Percentiles rank a stretch among this genome's conserved stretches.
phyloP scores from a whole-genome alignment of 179 eudicot genomes.

The Heliamphora pulchella region DNA sequence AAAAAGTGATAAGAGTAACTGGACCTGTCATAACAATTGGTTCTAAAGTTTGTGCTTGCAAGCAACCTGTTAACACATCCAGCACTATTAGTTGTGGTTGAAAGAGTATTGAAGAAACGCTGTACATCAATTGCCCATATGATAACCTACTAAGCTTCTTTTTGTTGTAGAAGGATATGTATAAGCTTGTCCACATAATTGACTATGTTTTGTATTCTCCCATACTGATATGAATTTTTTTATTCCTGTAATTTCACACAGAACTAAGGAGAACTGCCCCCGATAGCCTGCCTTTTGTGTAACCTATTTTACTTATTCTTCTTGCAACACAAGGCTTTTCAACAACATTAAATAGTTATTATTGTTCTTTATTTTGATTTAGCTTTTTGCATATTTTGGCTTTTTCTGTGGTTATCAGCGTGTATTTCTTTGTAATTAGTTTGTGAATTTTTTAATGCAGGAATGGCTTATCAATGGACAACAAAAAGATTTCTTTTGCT shows the following conservation, averaged over 20 bases:
- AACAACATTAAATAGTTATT: not conserved
- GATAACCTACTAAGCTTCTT: not conserved
- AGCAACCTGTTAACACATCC: not conserved
- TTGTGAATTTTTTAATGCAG: slow-evolving; percentile 28
- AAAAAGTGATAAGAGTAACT: not conserved
- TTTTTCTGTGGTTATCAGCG: not conserved
- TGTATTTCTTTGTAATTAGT: slow-evolving; percentile 8
- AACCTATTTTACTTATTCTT: not conserved
- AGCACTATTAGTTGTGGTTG: not conserved
- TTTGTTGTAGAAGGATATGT: not conserved
- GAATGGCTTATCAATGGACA: slow-evolving; percentile 60
- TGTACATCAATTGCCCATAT: not conserved
- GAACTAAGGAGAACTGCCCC: not conserved
- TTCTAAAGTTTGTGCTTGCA: not conserved
- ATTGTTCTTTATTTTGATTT: not conserved
- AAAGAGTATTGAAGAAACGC: not conserved
- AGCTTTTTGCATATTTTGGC: not conserved
- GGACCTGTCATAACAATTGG: not conserved
- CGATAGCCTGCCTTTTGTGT: not conserved
- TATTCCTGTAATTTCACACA: not conserved
- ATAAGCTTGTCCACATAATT: not conserved
- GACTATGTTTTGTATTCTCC: too few species aligned
- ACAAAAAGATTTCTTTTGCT: slow-evolving; percentile 46
- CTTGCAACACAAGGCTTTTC: not conserved
- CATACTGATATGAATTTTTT: not conserved